These are phyloP conservation scores for Penstemon eatonii DNA, from an alignment of 257 asterid species.

Conservation along the genomic window DNA sequence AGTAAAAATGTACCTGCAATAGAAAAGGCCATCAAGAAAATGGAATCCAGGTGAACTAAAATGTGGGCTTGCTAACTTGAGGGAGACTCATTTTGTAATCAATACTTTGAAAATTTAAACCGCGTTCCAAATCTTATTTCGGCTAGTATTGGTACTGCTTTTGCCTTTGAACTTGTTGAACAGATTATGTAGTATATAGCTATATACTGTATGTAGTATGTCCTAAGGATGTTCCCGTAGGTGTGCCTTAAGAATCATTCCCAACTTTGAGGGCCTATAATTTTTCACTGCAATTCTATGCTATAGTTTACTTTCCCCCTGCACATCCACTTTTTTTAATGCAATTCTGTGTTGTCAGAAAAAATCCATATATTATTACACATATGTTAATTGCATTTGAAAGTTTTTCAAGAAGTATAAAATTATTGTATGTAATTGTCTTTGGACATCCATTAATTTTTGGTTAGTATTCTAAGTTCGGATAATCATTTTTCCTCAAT, in stretches of 20 bases:
- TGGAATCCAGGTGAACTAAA: constrained; percentile 64
- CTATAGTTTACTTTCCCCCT: no score
- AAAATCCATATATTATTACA: no score
- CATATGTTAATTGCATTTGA: no score
- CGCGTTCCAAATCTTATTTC: constrained; percentile 6
- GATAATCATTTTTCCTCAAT: no score
- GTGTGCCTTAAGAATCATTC: background rate
- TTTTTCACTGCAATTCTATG: background rate
- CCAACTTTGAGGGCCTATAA: background rate
- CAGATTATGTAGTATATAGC: background rate
- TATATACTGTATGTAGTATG: constrained; percentile 25
- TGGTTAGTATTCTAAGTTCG: no score
- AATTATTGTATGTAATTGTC: no score
- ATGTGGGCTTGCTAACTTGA: background rate
- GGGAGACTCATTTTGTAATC: background rate
- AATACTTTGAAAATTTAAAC: background rate
- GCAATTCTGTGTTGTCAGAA: no score
- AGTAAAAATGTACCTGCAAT: constrained; percentile 67
- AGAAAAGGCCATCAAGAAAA: constrained; percentile 77
- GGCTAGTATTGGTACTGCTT: background rate
- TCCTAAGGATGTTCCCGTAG: constrained; percentile 11
- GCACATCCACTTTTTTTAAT: no score
- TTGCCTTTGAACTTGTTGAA: constrained; percentile 10
- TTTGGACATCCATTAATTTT: no score
- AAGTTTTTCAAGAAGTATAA: no score